Base-by-base conservation (phyloP, 2,329 filamentous ascomycete genomes). In the Fusarium sp. region DNA sequence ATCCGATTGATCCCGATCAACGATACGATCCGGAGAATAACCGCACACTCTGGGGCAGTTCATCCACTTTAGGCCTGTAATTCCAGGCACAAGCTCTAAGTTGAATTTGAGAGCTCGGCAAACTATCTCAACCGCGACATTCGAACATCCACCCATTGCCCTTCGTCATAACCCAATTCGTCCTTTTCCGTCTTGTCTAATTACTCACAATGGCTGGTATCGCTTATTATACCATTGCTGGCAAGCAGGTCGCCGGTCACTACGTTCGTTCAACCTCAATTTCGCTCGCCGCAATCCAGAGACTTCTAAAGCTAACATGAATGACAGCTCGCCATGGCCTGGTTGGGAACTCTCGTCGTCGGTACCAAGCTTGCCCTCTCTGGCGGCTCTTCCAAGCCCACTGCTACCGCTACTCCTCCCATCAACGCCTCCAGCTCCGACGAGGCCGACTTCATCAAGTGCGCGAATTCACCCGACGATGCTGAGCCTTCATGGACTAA, bases 381-480 rank as follows among this genome's bases (percentile, higher is more conserved):
- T 54, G 86, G 88, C 69, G 81, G 84, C 81, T 85, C 85, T 80
- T 85, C 84, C 74, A 82, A 82, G 73, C 75, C 81, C 54, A 82
- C 84, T 67, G 79, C 83, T 47, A 84, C 80, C 52, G 83, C 85
- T 67, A 81, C 86, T 56, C 89, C 89, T 72, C 89, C 89, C 57
- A 89, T 91, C 85, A 90, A 90, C 81, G 89, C 89, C 68, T 86
- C 87, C 59, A 89, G 85, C 83, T 85, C 88, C 78, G 89, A 90
- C 80, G 89, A 91, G 85, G 88, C 86, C 81, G 88, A 90, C 80
- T 91, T 91, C 83, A 90, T 91, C 85, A 89, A 90, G 89, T 90
- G 82, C 84, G 87, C 80, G 74, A 78, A 78, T 79, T 79, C 75
- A 56, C 49, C 49, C 7, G 49, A 49, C 70, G n/a, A 33, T 56